phyloP scores from a whole-genome alignment of 2,329 filamentous ascomycete genomes.

The Cylindrodendrum hubeiense region DNA sequence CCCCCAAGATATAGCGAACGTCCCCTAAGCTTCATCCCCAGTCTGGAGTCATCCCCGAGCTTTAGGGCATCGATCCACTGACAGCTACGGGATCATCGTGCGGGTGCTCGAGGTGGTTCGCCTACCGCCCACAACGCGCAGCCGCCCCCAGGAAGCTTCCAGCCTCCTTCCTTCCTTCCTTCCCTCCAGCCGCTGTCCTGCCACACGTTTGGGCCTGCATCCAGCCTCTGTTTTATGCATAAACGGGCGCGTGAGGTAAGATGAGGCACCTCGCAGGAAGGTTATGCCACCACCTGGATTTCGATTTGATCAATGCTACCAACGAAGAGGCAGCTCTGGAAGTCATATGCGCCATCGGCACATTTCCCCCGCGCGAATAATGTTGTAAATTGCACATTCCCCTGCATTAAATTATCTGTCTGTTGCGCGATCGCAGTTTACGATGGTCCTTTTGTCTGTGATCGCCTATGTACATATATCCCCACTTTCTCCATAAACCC shows the following conservation, averaged over 20 bases:
- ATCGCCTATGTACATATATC: slow-evolving; percentile 11
- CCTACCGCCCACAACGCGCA: not conserved
- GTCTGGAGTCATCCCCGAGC: slow-evolving; percentile 16
- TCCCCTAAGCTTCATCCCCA: slow-evolving; percentile 15
- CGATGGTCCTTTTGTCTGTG: not conserved
- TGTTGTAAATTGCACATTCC: not conserved
- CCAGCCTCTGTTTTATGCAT: slow-evolving; percentile 22
- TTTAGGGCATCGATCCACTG: slow-evolving; percentile 25
- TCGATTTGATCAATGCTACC: not conserved
- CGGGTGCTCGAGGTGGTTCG: not conserved
- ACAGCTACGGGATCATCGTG: slow-evolving; percentile 2
- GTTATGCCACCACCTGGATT: not conserved
- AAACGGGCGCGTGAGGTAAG: slow-evolving; percentile 5
- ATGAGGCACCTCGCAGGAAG: not conserved
- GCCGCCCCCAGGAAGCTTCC: slow-evolving; percentile 13
- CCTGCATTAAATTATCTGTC: not conserved
- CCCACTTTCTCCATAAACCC: slow-evolving; percentile 9
- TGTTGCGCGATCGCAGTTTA: slow-evolving; percentile 3
- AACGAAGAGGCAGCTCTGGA: not conserved
- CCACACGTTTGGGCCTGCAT: slow-evolving; percentile 14
- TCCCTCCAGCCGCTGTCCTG: slow-evolving; percentile 11
- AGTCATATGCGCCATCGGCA: no score
- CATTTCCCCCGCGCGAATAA: not conserved
- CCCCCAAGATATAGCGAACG: slow-evolving; percentile 13
- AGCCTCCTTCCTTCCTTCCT: slow-evolving; percentile 19